These are phyloP conservation scores for Trichoderma orchidacearum DNA, from an alignment of 495 filamentous ascomycete species.

Conservation along the genomic window DNA sequence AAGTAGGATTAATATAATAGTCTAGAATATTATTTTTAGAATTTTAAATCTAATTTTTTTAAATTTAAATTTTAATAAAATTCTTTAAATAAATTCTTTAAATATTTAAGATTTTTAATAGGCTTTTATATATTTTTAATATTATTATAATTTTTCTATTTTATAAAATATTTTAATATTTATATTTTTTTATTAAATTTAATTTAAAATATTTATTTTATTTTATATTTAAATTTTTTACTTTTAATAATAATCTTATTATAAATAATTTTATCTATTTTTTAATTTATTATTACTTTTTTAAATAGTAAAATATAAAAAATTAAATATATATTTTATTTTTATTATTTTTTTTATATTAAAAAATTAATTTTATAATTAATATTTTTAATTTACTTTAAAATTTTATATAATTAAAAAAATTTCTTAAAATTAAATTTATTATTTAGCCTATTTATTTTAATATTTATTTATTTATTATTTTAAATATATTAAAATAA, in stretches of 20 bases:
- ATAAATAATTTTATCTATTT: not conserved
- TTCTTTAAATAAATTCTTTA: not conserved
- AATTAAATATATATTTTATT: not conserved
- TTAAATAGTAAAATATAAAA: not conserved
- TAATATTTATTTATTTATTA: not conserved
- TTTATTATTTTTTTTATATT: not conserved
- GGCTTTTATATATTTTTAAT: not conserved
- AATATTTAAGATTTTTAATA: constrained; percentile 3
- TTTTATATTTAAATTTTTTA: not conserved
- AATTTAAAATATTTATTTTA: constrained; percentile 5
- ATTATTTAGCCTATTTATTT: not conserved
- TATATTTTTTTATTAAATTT: not conserved
- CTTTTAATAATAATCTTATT: not conserved
- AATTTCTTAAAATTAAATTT: too few species aligned
- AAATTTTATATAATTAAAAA: not conserved
- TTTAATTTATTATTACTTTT: not conserved
- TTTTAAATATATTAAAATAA: not conserved
- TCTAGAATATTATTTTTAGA: constrained; percentile 3
- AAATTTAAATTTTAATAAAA: constrained; percentile 2
- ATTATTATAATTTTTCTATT: not conserved
- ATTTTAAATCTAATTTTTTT: constrained; percentile 5
- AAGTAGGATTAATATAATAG: too few species aligned
- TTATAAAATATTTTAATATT: not conserved
- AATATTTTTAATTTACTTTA: not conserved
- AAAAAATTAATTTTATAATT: not conserved